Evolutionary conservation across 2,329 filamentous ascomycete genomes (phyloP), one percentile per base, ranked within the genome.

Genomic region (Diaporthe sp.): DNA sequence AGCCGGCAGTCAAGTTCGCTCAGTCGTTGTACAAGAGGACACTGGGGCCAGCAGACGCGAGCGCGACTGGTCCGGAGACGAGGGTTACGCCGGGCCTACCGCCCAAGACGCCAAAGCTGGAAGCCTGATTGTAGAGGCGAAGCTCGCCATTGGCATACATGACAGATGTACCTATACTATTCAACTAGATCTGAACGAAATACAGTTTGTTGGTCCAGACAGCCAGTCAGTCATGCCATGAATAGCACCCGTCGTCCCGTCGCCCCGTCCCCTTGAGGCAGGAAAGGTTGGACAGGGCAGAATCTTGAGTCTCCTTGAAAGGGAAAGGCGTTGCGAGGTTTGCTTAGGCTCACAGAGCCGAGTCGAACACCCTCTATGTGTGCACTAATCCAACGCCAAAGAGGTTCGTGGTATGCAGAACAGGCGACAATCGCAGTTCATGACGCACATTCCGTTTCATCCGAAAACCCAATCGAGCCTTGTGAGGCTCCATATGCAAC

Each of bases 1-100:
- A 92, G 77, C 91, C 91, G 1, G 89, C 88, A 65, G 90, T 94
- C 22, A 87, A 83, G 62, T 87, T 92, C 79, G 83, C 90, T 15
- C 85, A 86, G 42, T 90, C 89, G 89, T 75, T 92, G 25, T 92
- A 93, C 82, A 85, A 82, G 75, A 86, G 82, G 79, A 85, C 86
- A 4, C 76, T 87, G 53, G 79, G 80, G 22, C 71, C 67, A n/a
- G 76, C 77, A 28, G 73, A 58, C 42, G 70, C 71, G 61, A 42
- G 61, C 8, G 74, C 9, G 19, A 25, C 60, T 44, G 44, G 31
- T 4, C 17, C 37, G 7, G 75, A 46, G 12, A 49, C 37, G 15
- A 65, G 49, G 22, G 68, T 19, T n/a, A 34, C 53, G 15, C 31
- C 53, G 34, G 72, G 65, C 7, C 60, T 75, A 46, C 13, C 58